phyloP scores from a whole-genome alignment of 257 asterid genomes.

The Leonotis leonurus region DNA sequence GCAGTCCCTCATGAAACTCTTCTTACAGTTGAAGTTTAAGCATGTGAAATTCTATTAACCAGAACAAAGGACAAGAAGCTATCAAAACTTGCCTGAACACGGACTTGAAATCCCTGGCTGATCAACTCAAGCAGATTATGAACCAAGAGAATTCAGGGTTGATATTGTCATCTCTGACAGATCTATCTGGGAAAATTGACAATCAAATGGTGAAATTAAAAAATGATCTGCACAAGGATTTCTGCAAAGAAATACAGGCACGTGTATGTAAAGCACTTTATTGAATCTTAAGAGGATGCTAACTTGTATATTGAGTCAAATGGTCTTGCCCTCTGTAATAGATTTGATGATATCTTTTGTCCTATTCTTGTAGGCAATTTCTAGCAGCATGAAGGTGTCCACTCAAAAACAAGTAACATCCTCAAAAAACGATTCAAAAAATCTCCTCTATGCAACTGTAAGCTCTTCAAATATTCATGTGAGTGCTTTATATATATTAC shows the following conservation, averaged over 20 bases:
- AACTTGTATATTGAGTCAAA: conserved; percentile 10
- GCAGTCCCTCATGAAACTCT: conserved; percentile 17
- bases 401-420: conserved; percentile 32
- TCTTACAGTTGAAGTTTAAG: conserved; percentile 22
- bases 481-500: conserved; percentile 18
- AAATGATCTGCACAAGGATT: conserved; percentile 39
- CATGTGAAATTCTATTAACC: conserved; percentile 21
- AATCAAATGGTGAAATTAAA: conserved; percentile 43
- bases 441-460: conserved; percentile 19
- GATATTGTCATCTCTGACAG: conserved; percentile 38
- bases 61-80: conserved; percentile 81
- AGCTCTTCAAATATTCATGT: conserved; percentile 2
- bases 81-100: conserved; percentile 48
- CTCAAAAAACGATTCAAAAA: conserved; percentile 33
- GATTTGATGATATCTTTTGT: conserved; percentile 17
- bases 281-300: conserved; percentile 7
- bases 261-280: conserved; percentile 12
- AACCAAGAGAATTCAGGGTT: conserved; percentile 38
- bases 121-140: conserved; percentile 40
- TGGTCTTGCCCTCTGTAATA: conserved; percentile 17
- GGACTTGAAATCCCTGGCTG: conserved; percentile 47
- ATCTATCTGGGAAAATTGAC: conserved; percentile 49
- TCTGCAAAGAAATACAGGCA: conserved; percentile 68
- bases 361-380: conserved; percentile 43
- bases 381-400: conserved; percentile 37